These are phyloP conservation scores for Ammopiptanthus mongolicus DNA, from an alignment of 306 rosid genomes.

Conservation along the genomic window DNA sequence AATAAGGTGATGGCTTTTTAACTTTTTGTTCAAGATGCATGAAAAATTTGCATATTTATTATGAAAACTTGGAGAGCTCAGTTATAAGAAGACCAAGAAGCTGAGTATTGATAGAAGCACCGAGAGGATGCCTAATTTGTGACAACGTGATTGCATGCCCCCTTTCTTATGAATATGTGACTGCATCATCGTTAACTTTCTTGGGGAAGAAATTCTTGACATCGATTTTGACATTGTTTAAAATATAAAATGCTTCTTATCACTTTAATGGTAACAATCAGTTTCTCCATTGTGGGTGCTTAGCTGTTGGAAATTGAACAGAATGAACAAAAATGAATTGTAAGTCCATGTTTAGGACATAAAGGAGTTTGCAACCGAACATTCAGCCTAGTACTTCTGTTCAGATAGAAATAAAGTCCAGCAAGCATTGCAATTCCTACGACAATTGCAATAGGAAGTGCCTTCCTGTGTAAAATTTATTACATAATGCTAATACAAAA, in stretches of 20 bases:
- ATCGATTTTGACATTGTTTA: not conserved
- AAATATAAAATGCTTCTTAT: not conserved
- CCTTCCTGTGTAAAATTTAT: constrained; percentile 41
- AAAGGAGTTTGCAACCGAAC: not conserved
- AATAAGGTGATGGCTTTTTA: not conserved
- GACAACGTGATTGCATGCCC: not conserved
- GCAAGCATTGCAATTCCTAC: constrained; percentile 66
- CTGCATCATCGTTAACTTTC: not conserved
- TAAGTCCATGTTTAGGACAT: not conserved
- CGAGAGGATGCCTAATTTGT: not conserved
- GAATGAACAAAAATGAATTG: not conserved
- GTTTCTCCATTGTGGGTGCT: not conserved
- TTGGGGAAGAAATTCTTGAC: not conserved
- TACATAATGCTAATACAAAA: not conserved
- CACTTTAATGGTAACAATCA: not conserved
- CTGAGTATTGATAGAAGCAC: not conserved
- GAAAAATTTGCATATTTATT: not conserved
- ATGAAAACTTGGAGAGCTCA: not conserved
- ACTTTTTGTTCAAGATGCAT: not conserved
- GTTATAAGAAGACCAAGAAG: not conserved
- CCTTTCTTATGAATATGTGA: not conserved
- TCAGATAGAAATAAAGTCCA: constrained; percentile 63
- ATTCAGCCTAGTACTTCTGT: constrained; percentile 28
- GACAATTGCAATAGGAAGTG: constrained; percentile 57
- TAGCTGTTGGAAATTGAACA: not conserved